phyloP scores from a whole-genome alignment of 1,284 basidiomycete species.

The Naganishia cerealis region DNA sequence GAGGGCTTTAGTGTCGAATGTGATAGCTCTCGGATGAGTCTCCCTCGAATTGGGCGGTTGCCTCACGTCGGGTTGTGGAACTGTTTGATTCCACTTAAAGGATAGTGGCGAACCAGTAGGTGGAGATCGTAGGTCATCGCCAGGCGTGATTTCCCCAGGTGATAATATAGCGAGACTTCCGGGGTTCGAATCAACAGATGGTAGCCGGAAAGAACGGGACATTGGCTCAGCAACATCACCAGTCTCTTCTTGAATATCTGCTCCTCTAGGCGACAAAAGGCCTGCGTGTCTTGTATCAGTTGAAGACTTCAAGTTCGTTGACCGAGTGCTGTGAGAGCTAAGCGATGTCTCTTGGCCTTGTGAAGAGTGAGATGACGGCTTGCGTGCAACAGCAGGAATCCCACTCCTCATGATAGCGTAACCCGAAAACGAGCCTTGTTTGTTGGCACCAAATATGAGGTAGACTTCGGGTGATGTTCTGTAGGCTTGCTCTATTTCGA shows the following conservation, averaged over 20 bases:
- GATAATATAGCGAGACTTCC: constrained; percentile 9
- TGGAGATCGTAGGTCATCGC: constrained; percentile 9
- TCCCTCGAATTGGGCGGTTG: background rate
- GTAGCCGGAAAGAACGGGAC: constrained; percentile 36
- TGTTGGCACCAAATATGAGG: constrained; percentile 88
- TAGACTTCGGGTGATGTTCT: constrained; percentile 77
- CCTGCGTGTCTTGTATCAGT: background rate
- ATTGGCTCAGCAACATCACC: background rate
- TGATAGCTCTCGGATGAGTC: constrained; percentile 9
- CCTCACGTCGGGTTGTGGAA: constrained; percentile 12
- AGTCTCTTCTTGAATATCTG: constrained; percentile 18
- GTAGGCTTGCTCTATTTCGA: constrained; percentile 73
- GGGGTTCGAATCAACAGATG: constrained; percentile 5
- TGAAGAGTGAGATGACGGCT: constrained; percentile 6
- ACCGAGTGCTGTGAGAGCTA: constrained; percentile 3
- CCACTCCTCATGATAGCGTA: constrained; percentile 65
- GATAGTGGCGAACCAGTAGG: background rate
- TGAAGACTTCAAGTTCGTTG: background rate
- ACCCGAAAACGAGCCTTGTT: constrained; percentile 75
- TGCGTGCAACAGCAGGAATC: constrained; percentile 36
- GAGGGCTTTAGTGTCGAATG: constrained; percentile 26
- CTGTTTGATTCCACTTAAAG: constrained; percentile 22
- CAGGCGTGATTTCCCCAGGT: constrained; percentile 21
- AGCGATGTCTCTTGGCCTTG: constrained; percentile 7
- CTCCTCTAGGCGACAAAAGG: constrained; percentile 12